Base-by-base conservation (phyloP, 129 eudicot species). In the Flaveria brownii region DNA sequence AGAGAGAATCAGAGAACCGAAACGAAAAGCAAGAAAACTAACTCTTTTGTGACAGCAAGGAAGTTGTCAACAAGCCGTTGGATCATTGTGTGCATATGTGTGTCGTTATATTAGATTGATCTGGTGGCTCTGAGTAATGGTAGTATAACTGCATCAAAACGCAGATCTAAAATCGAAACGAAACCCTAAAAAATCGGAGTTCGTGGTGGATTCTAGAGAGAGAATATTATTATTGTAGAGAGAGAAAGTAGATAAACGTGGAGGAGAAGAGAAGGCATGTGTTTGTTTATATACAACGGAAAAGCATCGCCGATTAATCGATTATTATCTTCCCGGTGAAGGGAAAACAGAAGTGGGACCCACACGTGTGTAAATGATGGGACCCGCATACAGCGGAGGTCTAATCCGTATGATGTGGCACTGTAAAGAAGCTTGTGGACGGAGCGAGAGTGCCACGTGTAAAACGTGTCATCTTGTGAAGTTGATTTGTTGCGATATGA, bases 21-120 rank as follows among this genome's bases (percentile, higher is more conserved):
- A 10, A 45, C 51, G 33, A 16, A n/a, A 67, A 15, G 7, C 5
- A 36, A 41, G 8, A 71, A 36, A 54, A 87, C 93, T 80, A 55
- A 90, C 96, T 90, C 96, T 82, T 90, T 90, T 60, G 93, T 86
- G 77, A 88, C 86, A 73, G 96, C 96, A 74, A 90, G 91, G 86
- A 84, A 82, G 85, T 86, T 84, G 88, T 90, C 96, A 82, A 90
- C 93, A 69, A 74, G 46, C 65, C 93, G 84, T 76, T 90, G 96
- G 81, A 90, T 88, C 83, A 76, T 83, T 51, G 54, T 51, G n/a
- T 41, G 65, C n/a, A 4, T 15, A 45, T 60, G 55, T 18, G 14
- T 71, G 54, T 56, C 4, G 41, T 36, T 51, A 73, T 26, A 65
- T 74, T 36, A 76, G 54, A 52, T 42, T 56, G 65, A 52, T 1